phyloP scores from a whole-genome alignment of 2,329 filamentous ascomycete species.

The Claviceps spartinae region DNA sequence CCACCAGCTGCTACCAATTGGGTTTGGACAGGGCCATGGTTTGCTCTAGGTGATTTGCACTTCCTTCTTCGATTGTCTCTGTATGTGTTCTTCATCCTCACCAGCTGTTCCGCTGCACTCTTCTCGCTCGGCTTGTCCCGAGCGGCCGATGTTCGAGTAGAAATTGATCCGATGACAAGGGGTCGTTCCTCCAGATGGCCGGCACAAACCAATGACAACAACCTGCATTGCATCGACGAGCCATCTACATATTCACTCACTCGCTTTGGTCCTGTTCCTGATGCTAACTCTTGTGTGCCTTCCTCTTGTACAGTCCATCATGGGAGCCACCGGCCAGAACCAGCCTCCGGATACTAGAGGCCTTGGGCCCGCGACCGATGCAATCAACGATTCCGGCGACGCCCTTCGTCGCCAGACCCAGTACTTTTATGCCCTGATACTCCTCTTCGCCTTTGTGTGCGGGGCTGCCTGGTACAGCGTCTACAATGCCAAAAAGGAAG shows the following conservation, averaged over 20 bases:
- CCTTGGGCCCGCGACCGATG: conserved; percentile 12
- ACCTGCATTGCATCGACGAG: background rate
- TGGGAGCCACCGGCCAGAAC: conserved; percentile 22
- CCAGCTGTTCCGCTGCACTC: background rate
- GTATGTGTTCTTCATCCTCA: conserved; percentile 9
- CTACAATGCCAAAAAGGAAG: conserved; percentile 34
- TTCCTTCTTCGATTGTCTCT: conserved; percentile 9
- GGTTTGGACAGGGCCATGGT: conserved; percentile 24
- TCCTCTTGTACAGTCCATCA: conserved; percentile 16
- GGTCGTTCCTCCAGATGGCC: background rate
- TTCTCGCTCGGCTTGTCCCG: background rate
- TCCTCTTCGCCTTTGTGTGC: conserved; percentile 37
- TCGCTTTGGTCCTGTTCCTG: background rate
- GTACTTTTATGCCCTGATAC: conserved; percentile 37
- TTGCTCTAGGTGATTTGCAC: conserved; percentile 21
- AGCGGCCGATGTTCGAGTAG: background rate
- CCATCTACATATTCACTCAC: background rate
- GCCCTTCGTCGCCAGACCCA: conserved; percentile 32
- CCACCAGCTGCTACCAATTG: conserved; percentile 18
- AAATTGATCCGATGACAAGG: background rate
- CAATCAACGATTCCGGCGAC: conserved; percentile 21
- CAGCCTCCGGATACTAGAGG: conserved; percentile 13
- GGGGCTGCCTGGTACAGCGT: conserved; percentile 40
- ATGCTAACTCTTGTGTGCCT: background rate
- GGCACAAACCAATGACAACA: background rate